Conservation (phyloP, 352 stramenopile species). For the Thraustotheca clavata region DNA sequence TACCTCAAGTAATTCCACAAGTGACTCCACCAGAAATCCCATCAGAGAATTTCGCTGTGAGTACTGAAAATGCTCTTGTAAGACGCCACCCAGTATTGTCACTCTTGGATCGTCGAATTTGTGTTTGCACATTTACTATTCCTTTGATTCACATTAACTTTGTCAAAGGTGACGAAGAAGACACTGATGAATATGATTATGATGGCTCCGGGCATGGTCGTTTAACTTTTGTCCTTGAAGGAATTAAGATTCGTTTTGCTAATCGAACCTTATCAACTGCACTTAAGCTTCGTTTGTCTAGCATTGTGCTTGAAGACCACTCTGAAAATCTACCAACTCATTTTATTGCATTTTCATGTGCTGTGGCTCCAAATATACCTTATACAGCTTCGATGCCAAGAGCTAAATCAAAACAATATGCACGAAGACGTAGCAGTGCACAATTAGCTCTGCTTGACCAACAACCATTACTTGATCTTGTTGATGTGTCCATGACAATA, state of each 20-base stretch:
- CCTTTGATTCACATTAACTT: constrained; percentile 72
- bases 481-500: constrained; percentile 61
- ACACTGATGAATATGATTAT: constrained; percentile 48
- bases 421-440: not conserved
- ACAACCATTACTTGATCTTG: constrained; percentile 28
- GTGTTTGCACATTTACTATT: constrained; percentile 77
- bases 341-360: constrained; percentile 2
- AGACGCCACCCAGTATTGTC: too few relatives aligned
- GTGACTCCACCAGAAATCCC: not conserved
- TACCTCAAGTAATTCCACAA: too few relatives aligned
- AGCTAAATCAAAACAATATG: not conserved
- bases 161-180: constrained; percentile 70
- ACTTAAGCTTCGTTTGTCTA: constrained; percentile 20
- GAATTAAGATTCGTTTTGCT: constrained; percentile 63
- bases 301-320: constrained; percentile 7
- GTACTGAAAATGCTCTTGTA: too few relatives aligned
- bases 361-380: constrained; percentile 1
- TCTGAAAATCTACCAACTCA: constrained; percentile 15
- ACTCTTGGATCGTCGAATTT: constrained; percentile 54
- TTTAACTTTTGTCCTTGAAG: constrained; percentile 68
- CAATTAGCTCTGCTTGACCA: not conserved
- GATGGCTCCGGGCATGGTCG: constrained; percentile 34
- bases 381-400: constrained; percentile 5
- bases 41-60: too few relatives aligned
- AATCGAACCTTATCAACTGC: constrained; percentile 78